Evolutionary conservation across 495 filamentous ascomycete species (phyloP).

Genomic region (Aspergillus biplanus): DNA sequence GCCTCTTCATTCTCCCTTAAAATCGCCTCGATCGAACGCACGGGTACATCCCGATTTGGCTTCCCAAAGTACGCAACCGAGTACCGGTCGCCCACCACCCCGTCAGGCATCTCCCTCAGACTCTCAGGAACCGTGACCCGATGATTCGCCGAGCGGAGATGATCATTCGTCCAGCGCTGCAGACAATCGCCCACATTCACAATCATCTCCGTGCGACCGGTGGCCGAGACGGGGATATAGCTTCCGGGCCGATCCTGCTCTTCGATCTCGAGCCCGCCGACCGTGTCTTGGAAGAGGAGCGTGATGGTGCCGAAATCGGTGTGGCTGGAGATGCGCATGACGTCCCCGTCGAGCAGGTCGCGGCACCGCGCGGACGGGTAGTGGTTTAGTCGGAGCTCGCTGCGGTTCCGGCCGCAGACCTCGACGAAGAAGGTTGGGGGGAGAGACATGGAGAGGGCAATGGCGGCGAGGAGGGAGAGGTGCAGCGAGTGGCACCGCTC

Average conservation of each 20-base stretch:
- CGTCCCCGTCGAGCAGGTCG: conserved; percentile 25
- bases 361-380: conserved; percentile 38
- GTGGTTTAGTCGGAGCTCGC: conserved; percentile 50
- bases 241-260: conserved; percentile 25
- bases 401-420: conserved; percentile 53
- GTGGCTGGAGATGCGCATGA: conserved; percentile 44
- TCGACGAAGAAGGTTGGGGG: conserved; percentile 47
- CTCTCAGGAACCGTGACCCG: conserved; percentile 26
- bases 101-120: neutral
- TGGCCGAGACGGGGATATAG: conserved; percentile 12
- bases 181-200: conserved; percentile 70
- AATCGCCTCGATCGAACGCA: conserved; percentile 22
- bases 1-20: conserved; percentile 2
- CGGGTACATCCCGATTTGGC: conserved; percentile 29
- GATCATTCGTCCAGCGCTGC: conserved; percentile 64
- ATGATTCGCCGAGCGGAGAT: conserved; percentile 38
- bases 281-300: conserved; percentile 51
- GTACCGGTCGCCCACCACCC: conserved; percentile 31
- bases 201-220: conserved; percentile 47
- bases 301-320: conserved; percentile 55
- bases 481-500: conserved; percentile 18
- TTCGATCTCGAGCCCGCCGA: conserved; percentile 52
- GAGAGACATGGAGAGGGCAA: conserved; percentile 51
- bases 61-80: conserved; percentile 43
- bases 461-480: conserved; percentile 39